Evolutionary conservation across 2,329 filamentous ascomycete genomes (phyloP).

Genomic region (Pseudogymnoascus sp.): DNA sequence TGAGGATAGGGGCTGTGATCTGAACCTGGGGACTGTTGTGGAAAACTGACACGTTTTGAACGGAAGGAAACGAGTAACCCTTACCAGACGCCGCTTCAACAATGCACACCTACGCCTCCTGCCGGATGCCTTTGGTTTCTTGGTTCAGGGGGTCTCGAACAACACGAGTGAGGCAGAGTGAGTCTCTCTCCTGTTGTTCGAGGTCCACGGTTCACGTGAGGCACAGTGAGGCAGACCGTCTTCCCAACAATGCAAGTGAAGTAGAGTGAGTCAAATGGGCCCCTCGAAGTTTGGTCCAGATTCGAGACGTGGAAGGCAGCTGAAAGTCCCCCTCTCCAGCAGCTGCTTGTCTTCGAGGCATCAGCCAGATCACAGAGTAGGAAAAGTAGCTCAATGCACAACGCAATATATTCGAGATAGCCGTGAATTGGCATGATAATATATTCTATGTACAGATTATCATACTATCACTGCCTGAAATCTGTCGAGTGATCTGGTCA

Average conservation of each 20-base stretch:
- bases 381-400: neutral
- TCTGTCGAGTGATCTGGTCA: conserved; percentile 10
- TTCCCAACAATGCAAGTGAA: neutral
- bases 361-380: neutral
- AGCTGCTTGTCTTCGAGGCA: neutral
- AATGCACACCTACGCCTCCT: neutral
- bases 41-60: neutral
- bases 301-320: neutral
- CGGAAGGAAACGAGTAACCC: neutral
- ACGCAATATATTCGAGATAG: neutral
- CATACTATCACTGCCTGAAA: neutral
- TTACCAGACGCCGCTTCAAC: neutral
- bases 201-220: neutral
- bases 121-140: neutral
- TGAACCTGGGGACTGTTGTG: neutral
- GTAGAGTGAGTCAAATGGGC: neutral
- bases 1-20: neutral
- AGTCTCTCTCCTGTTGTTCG: no score
- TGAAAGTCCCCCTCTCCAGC: neutral
- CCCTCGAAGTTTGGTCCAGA: neutral
- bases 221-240: neutral
- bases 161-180: neutral
- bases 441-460: conserved; percentile 5
- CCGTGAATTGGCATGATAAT: neutral
- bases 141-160: neutral